These are phyloP conservation scores for Trypanosoma avium DNA, from an alignment of 208 protist species.

Conservation along the genomic window DNA sequence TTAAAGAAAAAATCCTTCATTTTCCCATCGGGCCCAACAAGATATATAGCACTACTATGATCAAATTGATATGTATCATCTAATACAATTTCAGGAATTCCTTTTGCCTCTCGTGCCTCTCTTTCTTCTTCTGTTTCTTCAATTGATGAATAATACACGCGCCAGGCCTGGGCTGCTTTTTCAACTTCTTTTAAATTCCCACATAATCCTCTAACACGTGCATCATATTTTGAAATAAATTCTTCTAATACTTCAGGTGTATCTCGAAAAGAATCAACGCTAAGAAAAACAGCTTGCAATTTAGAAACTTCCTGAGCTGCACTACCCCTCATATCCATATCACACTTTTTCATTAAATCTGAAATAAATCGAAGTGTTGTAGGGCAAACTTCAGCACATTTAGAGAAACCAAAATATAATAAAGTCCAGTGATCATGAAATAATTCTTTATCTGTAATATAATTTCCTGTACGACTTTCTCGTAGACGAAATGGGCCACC, in stretches of 20 bases:
- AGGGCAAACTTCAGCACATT: slow-evolving; percentile 85
- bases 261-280: slow-evolving; percentile 80
- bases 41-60: slow-evolving; percentile 84
- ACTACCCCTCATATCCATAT: slow-evolving; percentile 34
- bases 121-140: slow-evolving; percentile 81
- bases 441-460: slow-evolving; percentile 63
- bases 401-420: slow-evolving; percentile 88
- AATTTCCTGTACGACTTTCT: slow-evolving; percentile 59
- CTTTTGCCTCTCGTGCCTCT: slow-evolving; percentile 52
- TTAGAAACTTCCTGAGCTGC: slow-evolving; percentile 37
- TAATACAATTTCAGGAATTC: slow-evolving; percentile 43
- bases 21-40: slow-evolving; percentile 83
- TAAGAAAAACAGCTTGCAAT: slow-evolving; percentile 77
- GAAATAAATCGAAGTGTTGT: slow-evolving; percentile 70
- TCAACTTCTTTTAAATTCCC: slow-evolving; percentile 55
- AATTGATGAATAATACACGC: slow-evolving; percentile 83
- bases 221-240: slow-evolving; percentile 66
- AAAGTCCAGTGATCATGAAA: slow-evolving; percentile 80
- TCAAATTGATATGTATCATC: slow-evolving; percentile 89
- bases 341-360: slow-evolving; percentile 54
- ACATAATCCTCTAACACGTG: slow-evolving; percentile 60
- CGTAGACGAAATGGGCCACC: slow-evolving; percentile 68
- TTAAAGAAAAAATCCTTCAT: slow-evolving; percentile 90
- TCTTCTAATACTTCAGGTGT: slow-evolving; percentile 58
- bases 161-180: slow-evolving; percentile 57